phyloP scores from a whole-genome alignment of 2,329 filamentous ascomycete genomes.

The Xylariaceae sp. region DNA sequence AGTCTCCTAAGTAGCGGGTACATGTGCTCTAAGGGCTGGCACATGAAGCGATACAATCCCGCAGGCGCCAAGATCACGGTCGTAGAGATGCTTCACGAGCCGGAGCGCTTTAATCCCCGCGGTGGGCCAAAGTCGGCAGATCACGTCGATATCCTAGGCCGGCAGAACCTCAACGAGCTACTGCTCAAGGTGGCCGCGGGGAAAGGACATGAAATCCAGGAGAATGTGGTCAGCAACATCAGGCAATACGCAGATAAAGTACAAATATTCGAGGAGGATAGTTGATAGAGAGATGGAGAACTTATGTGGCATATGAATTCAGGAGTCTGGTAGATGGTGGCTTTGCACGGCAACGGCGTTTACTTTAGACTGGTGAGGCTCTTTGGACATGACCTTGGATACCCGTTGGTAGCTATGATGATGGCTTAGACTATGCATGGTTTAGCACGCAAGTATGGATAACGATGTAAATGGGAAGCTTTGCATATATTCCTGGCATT shows the following conservation, averaged over 20 bases:
- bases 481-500: too few relatives aligned
- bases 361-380: too few relatives aligned
- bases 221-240: slow-evolving; percentile 79
- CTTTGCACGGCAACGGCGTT: too few relatives aligned
- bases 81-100: slow-evolving; percentile 95
- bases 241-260: slow-evolving; percentile 78
- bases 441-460: too few relatives aligned
- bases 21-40: slow-evolving; percentile 96
- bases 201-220: slow-evolving; percentile 72
- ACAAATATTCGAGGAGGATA: slow-evolving; percentile 68
- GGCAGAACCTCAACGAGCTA: slow-evolving; percentile 85
- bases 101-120: slow-evolving; percentile 84
- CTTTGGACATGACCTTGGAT: too few relatives aligned
- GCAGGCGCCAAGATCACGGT: slow-evolving; percentile 77
- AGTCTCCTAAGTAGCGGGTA: slow-evolving; percentile 90
- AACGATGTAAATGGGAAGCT: too few relatives aligned
- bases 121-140: slow-evolving; percentile 73
- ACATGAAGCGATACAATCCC: slow-evolving; percentile 90
- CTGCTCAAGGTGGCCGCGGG: slow-evolving; percentile 85
- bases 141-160: slow-evolving; percentile 92
- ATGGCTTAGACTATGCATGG: too few relatives aligned
- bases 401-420: too few relatives aligned
- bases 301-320: too few relatives aligned
- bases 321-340: too few relatives aligned
- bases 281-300: too few relatives aligned